phyloP scores from a whole-genome alignment of 345 rosid genomes.

The Ceriops decandra region DNA sequence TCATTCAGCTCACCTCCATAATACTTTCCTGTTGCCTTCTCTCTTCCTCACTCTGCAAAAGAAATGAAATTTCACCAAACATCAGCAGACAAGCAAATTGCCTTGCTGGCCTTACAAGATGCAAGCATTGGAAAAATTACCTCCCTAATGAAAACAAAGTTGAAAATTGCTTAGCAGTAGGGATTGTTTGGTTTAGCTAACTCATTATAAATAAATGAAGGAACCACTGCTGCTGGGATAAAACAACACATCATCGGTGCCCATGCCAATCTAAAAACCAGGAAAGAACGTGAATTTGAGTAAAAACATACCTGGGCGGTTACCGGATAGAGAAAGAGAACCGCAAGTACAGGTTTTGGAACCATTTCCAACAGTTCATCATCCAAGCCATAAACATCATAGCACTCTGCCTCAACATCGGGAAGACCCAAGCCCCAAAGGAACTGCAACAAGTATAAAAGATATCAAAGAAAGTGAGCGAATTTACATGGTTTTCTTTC shows the following conservation, averaged over 20 bases:
- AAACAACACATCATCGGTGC: too few relatives aligned
- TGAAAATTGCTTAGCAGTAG: too few relatives aligned
- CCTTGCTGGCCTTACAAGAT: background rate
- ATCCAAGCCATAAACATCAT: slow-evolving; percentile 87
- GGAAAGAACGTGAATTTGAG: background rate
- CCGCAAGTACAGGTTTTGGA: slow-evolving; percentile 89
- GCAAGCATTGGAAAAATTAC: background rate
- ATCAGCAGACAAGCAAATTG: slow-evolving; percentile 12
- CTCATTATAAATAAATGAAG: too few relatives aligned
- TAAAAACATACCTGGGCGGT: slow-evolving; percentile 55
- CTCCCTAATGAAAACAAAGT: too few relatives aligned
- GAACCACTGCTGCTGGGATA: too few relatives aligned
- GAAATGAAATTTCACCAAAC: background rate
- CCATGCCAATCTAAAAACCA: background rate
- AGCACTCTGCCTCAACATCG: slow-evolving; percentile 63
- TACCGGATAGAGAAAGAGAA: slow-evolving; percentile 79
- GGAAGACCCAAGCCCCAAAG: slow-evolving; percentile 84
- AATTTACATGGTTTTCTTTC: too few relatives aligned
- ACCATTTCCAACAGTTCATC: slow-evolving; percentile 83
- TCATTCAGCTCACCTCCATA: slow-evolving; percentile 38
- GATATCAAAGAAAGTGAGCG: too few relatives aligned
- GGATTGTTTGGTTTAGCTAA: too few relatives aligned
- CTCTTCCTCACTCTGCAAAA: slow-evolving; percentile 72
- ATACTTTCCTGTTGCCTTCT: slow-evolving; percentile 55
- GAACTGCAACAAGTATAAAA: slow-evolving; percentile 38